phyloP scores from a whole-genome alignment of 176 grass and related monocot species.

The Aechmea fasciata region DNA sequence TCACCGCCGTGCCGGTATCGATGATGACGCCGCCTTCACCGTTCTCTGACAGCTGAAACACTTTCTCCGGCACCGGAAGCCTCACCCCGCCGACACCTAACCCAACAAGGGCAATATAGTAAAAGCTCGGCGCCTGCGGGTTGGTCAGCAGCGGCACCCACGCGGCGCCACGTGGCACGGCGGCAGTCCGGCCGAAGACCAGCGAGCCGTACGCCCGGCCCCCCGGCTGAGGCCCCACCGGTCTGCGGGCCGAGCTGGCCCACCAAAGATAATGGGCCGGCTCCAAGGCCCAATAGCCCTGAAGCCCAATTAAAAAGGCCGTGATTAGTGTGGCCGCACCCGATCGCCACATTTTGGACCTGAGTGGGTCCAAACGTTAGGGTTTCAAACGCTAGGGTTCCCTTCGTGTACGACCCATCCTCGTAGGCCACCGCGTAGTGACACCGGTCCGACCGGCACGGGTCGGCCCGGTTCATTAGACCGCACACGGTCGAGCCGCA shows the following conservation, averaged over 20 bases:
- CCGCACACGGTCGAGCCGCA: slow-evolving; percentile 53
- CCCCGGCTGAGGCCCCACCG: slow-evolving; percentile 68
- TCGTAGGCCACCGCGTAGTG: slow-evolving; percentile 59
- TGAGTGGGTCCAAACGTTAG: slow-evolving; percentile 50
- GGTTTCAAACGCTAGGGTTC: slow-evolving; percentile 65
- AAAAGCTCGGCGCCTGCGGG: slow-evolving; percentile 60
- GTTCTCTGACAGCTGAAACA: slow-evolving; percentile 62
- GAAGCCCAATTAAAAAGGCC: slow-evolving; percentile 62
- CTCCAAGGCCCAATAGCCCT: slow-evolving; percentile 68
- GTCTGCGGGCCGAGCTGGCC: slow-evolving; percentile 56
- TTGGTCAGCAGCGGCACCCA: slow-evolving; percentile 82
- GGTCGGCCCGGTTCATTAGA: neutral
- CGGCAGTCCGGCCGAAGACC: slow-evolving; percentile 53
- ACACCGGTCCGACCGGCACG: slow-evolving; percentile 17
- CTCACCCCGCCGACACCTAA: slow-evolving; percentile 52
- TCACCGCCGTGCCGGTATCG: slow-evolving; percentile 90
- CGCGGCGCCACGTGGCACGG: slow-evolving; percentile 65
- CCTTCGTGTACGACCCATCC: slow-evolving; percentile 77
- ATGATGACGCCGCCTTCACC: slow-evolving; percentile 67
- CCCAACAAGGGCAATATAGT: slow-evolving; percentile 67
- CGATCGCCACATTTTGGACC: slow-evolving; percentile 59
- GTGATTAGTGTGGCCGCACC: slow-evolving; percentile 78
- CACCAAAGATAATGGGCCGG: slow-evolving; percentile 79
- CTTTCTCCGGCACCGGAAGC: slow-evolving; percentile 37
- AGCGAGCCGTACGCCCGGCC: slow-evolving; percentile 51